A percentile compares a stretch with the other conserved stretches of the same genome.
Evolutionary conservation across 2,329 filamentous ascomycete species (phyloP).

Genomic region (Arthroderma sp.): DNA sequence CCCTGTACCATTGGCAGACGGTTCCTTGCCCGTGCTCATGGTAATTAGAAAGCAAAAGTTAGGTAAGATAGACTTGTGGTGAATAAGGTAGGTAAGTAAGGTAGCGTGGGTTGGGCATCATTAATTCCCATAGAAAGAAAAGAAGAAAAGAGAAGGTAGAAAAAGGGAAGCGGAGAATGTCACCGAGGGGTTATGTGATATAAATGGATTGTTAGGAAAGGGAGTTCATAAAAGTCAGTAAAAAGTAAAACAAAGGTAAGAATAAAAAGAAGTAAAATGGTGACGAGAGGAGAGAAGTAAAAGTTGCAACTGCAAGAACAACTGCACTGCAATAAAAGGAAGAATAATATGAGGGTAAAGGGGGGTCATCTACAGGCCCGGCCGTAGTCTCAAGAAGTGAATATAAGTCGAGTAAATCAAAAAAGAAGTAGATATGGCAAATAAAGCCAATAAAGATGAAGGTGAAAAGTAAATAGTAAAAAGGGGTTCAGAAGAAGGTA

Average conservation of each 20-base stretch:
- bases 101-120: background rate
- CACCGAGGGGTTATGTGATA: background rate
- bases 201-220: background rate
- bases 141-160: background rate
- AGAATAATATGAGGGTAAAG: slow-evolving; percentile 1
- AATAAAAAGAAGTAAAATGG: slow-evolving; percentile 5
- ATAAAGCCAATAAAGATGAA: slow-evolving; percentile 2
- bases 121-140: background rate
- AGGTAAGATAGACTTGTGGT: background rate
- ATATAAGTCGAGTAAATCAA: slow-evolving; percentile 1
- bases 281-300: background rate
- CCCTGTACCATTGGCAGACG: background rate
- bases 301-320: background rate
- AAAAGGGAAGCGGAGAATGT: background rate
- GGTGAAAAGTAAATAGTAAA: background rate
- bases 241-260: slow-evolving; percentile 1
- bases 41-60: slow-evolving; percentile 5
- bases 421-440: background rate
- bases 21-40: background rate
- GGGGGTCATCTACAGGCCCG: slow-evolving; percentile 9
- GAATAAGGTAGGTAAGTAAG: background rate
- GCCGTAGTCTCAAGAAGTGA: slow-evolving; percentile 10
- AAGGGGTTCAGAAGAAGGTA: background rate
- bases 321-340: slow-evolving; percentile 9
- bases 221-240: slow-evolving; percentile 1